A percentile compares a stretch with the other conserved stretches of the same genome.
These are phyloP conservation scores for Skeletonema potamos DNA, from an alignment of 108 stramenopile genomes.

Conservation along the genomic window DNA sequence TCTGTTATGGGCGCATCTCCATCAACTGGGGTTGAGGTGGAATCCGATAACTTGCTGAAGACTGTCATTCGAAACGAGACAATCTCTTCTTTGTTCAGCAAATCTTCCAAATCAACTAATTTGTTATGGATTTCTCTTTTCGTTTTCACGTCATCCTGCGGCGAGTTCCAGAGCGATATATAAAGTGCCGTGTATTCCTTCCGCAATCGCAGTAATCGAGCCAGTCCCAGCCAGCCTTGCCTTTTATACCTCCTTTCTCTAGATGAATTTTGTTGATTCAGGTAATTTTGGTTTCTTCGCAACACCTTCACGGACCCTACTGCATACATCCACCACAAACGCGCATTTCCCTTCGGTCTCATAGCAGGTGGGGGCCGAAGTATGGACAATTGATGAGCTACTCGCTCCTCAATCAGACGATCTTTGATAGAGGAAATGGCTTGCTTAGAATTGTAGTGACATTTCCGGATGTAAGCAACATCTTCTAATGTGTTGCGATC, in stretches of 20 bases:
- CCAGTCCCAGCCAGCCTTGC: conserved; percentile 57
- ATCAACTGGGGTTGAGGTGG: not conserved
- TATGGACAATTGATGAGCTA: not conserved
- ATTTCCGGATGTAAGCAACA: conserved; percentile 68
- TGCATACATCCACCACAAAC: conserved; percentile 70
- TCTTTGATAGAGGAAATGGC: conserved; percentile 26
- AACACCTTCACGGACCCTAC: conserved; percentile 49
- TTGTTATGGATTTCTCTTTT: conserved; percentile 18
- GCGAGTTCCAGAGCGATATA: conserved; percentile 10
- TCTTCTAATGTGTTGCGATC: conserved; percentile 63
- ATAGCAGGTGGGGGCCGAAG: conserved; percentile 39
- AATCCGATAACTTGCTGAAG: conserved; percentile 18
- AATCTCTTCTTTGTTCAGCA: conserved; percentile 51
- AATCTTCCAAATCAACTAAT: conserved; percentile 58
- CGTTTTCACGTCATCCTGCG: not conserved
- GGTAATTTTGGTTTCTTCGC: not conserved
- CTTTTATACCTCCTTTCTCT: conserved; percentile 12
- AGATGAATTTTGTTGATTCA: not conserved
- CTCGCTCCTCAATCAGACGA: conserved; percentile 19
- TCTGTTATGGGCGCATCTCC: not conserved
- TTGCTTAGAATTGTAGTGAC: conserved; percentile 51
- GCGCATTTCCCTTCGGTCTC: conserved; percentile 35
- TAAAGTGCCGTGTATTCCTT: conserved; percentile 49
- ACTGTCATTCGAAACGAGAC: conserved; percentile 62
- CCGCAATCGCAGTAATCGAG: conserved; percentile 38